Percentiles rank a stretch among this genome's conserved stretches.
These are phyloP conservation scores for Clarireedia monteithiana DNA, from an alignment of 2,329 filamentous ascomycete species.

Conservation along the genomic window DNA sequence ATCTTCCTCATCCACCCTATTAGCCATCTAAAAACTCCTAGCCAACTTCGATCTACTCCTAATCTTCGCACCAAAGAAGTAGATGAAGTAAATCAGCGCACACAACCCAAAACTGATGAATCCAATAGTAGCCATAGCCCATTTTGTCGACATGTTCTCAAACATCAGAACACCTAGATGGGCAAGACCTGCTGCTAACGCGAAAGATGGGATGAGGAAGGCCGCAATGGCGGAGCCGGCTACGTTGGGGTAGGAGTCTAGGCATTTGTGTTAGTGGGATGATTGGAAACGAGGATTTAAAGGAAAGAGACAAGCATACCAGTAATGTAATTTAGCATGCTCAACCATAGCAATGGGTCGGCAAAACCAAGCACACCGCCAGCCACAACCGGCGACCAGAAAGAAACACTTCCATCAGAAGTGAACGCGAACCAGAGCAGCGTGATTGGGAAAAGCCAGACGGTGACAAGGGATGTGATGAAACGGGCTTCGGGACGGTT, in stretches of 20 bases:
- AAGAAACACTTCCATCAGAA: slow-evolving; percentile 32
- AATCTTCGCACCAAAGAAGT: slow-evolving; percentile 24
- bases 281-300: background rate
- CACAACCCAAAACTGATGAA: slow-evolving; percentile 35
- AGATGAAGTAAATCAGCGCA: slow-evolving; percentile 34
- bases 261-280: background rate
- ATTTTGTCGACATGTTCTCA: slow-evolving; percentile 31
- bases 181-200: slow-evolving; percentile 34
- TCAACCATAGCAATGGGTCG: slow-evolving; percentile 36
- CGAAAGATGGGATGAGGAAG: slow-evolving; percentile 36
- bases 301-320: slow-evolving; percentile 9
- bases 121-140: slow-evolving; percentile 35
- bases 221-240: slow-evolving; percentile 35
- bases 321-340: slow-evolving; percentile 34
- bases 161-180: slow-evolving; percentile 32
- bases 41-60: slow-evolving; percentile 1
- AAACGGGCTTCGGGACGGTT: slow-evolving; percentile 36
- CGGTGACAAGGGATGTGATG: slow-evolving; percentile 33
- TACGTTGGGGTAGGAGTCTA: slow-evolving; percentile 35
- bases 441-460: slow-evolving; percentile 36
- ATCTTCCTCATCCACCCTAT: too few relatives aligned
- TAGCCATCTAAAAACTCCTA: background rate
- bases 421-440: slow-evolving; percentile 38
- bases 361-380: slow-evolving; percentile 34
- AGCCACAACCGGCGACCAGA: slow-evolving; percentile 35